Percentiles rank a stretch among this genome's conserved stretches.
Conservation (phyloP, 257 asterid species). For the Leonotis leonurus region DNA sequence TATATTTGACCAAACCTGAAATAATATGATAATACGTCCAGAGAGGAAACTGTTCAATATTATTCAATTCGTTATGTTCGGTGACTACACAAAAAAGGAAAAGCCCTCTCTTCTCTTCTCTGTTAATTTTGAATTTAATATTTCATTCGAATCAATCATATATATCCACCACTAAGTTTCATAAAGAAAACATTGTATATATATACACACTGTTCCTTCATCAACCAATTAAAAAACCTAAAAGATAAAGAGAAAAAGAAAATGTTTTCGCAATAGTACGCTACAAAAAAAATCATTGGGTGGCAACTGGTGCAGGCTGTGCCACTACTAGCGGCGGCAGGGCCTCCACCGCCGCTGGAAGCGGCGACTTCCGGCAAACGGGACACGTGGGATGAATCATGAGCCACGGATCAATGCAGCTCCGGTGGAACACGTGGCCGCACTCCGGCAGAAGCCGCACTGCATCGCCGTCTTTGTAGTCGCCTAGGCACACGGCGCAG, state of each 20-base stretch:
- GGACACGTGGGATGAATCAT: conserved; percentile 50
- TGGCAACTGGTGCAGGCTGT: conserved; percentile 11
- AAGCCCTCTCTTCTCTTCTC: too few relatives aligned
- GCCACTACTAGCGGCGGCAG: background rate
- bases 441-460: conserved; percentile 53
- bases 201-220: background rate
- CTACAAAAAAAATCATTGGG: background rate
- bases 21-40: too few relatives aligned
- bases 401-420: conserved; percentile 60
- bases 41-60: too few relatives aligned
- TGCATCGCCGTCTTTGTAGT: conserved; percentile 48
- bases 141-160: too few relatives aligned
- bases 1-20: too few relatives aligned
- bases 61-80: too few relatives aligned
- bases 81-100: too few relatives aligned
- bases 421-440: conserved; percentile 51
- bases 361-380: conserved; percentile 45
- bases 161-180: background rate
- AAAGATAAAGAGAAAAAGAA: too few relatives aligned
- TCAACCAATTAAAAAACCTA: background rate
- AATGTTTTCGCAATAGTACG: background rate
- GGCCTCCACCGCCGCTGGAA: background rate
- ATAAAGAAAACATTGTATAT: background rate
- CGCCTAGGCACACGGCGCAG: conserved; percentile 59
- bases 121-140: too few relatives aligned